These are phyloP conservation scores for Malus fusca DNA, from an alignment of 306 rosid species.

Conservation along the genomic window DNA sequence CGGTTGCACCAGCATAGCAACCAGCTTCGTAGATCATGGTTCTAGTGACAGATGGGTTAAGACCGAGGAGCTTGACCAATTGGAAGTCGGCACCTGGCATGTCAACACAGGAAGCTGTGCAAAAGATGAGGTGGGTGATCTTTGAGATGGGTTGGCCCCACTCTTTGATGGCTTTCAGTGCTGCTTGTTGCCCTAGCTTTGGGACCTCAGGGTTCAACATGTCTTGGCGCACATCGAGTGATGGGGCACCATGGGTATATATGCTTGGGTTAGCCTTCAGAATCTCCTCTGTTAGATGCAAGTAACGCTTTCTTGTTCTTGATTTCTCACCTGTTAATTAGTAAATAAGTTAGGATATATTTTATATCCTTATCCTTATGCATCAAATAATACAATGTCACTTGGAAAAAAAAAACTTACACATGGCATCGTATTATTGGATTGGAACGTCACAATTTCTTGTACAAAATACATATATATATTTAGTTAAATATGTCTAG, in stretches of 20 bases:
- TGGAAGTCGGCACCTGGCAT: conserved; percentile 39
- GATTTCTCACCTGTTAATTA: conserved; percentile 23
- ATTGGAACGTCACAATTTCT: no score
- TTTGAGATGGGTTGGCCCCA: conserved; percentile 31
- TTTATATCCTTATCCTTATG: no score
- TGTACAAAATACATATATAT: no score
- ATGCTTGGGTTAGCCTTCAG: conserved; percentile 31
- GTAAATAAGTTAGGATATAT: not conserved
- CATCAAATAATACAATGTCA: no score
- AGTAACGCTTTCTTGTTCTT: conserved; percentile 23
- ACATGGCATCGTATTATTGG: no score
- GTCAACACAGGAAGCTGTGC: conserved; percentile 29
- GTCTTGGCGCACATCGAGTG: conserved; percentile 26
- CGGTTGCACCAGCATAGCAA: conserved; percentile 35
- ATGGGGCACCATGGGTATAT: conserved; percentile 11
- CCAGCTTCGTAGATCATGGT: conserved; percentile 32
- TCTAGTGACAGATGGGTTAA: conserved; percentile 20
- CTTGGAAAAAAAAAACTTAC: no score
- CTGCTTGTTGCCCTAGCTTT: conserved; percentile 36
- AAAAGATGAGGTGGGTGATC: conserved; percentile 36
- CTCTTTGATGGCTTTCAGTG: conserved; percentile 32
- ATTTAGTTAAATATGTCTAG: no score
- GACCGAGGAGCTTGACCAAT: conserved; percentile 28
- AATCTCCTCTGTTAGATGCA: conserved; percentile 15
- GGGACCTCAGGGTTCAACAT: conserved; percentile 23